Conservation (phyloP, 2,329 filamentous ascomycete genomes). For the Coniella vitis region DNA sequence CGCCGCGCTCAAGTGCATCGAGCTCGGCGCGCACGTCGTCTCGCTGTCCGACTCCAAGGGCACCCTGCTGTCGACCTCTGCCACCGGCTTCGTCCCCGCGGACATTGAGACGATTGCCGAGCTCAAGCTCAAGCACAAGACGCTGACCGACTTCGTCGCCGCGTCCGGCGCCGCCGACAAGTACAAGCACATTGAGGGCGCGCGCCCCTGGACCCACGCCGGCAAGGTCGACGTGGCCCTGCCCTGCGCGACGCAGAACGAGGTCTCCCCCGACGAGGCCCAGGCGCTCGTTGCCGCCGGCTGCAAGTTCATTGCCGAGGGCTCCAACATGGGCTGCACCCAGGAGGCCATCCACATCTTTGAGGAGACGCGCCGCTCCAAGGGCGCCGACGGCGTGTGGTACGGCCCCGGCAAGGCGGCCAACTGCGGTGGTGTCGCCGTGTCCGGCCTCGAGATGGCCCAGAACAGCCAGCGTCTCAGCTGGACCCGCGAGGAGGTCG, state of each 20-base stretch:
- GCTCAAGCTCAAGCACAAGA: constrained; percentile 81
- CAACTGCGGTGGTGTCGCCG: constrained; percentile 95
- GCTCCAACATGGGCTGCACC: constrained; percentile 98
- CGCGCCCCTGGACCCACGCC: constrained; percentile 85
- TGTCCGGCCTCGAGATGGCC: constrained; percentile 97
- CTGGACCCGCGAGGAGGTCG: constrained; percentile 88
- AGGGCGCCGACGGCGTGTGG: constrained; percentile 71
- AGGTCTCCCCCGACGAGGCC: constrained; percentile 88
- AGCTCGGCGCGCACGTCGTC: constrained; percentile 87
- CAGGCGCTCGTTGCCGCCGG: constrained; percentile 71
- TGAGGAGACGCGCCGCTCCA: constrained; percentile 67
- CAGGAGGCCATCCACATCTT: constrained; percentile 92
- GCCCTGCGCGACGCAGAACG: constrained; percentile 94
- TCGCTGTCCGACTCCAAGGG: constrained; percentile 93
- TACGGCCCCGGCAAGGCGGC: constrained; percentile 96
- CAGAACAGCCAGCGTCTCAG: constrained; percentile 82
- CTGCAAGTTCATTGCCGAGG: constrained; percentile 83
- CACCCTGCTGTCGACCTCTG: constrained; percentile 65
- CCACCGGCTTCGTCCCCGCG: constrained; percentile 67
- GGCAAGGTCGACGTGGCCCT: constrained; percentile 86
- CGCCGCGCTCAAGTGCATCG: constrained; percentile 90
- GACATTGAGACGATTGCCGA: constrained; percentile 72
- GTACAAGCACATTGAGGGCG: constrained; percentile 83
- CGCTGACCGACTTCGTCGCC: constrained; percentile 49
- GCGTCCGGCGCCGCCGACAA: constrained; percentile 45